These are phyloP conservation scores for Colletotrichum godetiae DNA, from an alignment of 2,329 filamentous ascomycete species.

Conservation along the genomic window DNA sequence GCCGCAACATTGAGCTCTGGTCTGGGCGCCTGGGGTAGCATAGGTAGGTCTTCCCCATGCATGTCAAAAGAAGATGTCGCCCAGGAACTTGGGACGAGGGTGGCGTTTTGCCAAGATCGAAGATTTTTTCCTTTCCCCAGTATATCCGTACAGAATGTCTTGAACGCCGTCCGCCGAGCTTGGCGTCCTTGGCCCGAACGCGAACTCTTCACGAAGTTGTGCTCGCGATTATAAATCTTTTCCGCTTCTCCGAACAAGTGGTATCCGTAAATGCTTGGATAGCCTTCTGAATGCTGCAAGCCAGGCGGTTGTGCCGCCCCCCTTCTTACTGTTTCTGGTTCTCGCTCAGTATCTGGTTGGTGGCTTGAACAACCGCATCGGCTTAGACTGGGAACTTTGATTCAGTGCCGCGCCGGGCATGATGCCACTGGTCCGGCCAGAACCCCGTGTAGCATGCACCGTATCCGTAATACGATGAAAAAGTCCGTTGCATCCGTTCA, in stretches of 20 bases:
- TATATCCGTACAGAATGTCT: neutral
- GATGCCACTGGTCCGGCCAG: neutral
- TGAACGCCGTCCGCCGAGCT: neutral
- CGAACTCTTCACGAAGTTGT: neutral
- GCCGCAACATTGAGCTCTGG: neutral
- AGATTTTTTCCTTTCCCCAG: neutral
- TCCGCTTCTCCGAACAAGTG: neutral
- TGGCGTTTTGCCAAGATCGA: neutral
- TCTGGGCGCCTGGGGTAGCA: neutral
- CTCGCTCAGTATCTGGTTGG: neutral
- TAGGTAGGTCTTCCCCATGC: neutral
- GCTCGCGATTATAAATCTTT: neutral
- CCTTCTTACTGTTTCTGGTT: neutral
- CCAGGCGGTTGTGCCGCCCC: neutral
- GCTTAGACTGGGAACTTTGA: neutral
- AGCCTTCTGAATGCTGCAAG: neutral
- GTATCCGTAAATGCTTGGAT: neutral
- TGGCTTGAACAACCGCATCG: neutral
- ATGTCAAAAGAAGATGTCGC: neutral
- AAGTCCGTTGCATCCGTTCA: neutral
- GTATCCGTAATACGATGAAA: neutral
- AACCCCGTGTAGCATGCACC: neutral
- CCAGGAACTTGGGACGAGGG: neutral
- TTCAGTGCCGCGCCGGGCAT: neutral
- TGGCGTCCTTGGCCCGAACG: constrained; percentile 12